A percentile compares a stretch with the other conserved stretches of the same genome.
phyloP scores from a whole-genome alignment of 352 stramenopile species.

The Globisporangium parvum region DNA sequence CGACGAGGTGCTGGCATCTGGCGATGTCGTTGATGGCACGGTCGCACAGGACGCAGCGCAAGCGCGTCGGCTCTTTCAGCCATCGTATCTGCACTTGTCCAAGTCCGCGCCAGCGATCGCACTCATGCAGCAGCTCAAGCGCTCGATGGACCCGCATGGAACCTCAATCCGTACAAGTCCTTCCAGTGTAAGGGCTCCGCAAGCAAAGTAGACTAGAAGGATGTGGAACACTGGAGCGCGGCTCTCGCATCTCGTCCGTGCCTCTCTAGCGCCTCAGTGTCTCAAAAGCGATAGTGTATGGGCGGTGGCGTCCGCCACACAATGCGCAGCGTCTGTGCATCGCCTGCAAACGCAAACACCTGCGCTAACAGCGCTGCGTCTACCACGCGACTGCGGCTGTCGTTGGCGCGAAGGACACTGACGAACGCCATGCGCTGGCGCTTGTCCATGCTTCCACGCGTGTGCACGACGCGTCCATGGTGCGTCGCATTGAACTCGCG shows the following conservation, averaged over 20 bases:
- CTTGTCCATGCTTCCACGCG: not conserved
- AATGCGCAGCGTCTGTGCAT: not conserved
- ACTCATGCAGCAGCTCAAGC: no score
- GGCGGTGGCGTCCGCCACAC: not conserved
- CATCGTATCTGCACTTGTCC: slow-evolving; percentile 28
- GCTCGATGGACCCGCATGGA: slow-evolving; percentile 45
- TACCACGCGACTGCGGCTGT: not conserved
- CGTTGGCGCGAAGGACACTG: not conserved
- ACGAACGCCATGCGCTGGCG: not conserved
- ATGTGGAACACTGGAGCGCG: no score
- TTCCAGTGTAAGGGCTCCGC: slow-evolving; percentile 23
- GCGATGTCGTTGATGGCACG: slow-evolving; percentile 86
- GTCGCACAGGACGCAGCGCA: slow-evolving; percentile 91
- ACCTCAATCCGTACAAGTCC: slow-evolving; percentile 96
- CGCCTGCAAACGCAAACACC: not conserved
- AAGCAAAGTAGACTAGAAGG: no score
- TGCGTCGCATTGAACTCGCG: not conserved
- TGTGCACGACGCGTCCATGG: not conserved
- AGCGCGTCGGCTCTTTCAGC: slow-evolving; percentile 87
- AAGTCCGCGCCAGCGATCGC: no score
- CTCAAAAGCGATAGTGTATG: not conserved
- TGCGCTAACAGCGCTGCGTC: not conserved
- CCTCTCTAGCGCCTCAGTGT: no score
- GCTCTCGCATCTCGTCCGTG: no score
- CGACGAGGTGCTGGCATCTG: slow-evolving; percentile 59